Evolutionary conservation across 306 rosid species (phyloP).

Genomic region (Nissolia schottii): DNA sequence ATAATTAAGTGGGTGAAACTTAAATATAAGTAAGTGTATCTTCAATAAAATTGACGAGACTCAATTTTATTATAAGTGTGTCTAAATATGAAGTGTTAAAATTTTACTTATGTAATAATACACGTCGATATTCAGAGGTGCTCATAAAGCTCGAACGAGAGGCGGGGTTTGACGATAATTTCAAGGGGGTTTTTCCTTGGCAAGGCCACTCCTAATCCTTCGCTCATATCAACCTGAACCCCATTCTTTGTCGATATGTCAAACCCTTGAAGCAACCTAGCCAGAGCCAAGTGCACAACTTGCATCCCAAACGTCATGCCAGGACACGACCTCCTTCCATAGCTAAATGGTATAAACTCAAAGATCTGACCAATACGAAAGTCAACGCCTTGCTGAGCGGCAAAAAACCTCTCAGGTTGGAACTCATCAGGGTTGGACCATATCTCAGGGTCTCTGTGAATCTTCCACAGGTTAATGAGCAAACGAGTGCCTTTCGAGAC

Average conservation of each 20-base stretch:
- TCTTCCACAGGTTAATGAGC: constrained; percentile 34
- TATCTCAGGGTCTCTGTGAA: constrained; percentile 33
- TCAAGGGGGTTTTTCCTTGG: constrained; percentile 31
- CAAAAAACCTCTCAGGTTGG: constrained; percentile 38
- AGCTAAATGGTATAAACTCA: constrained; percentile 34
- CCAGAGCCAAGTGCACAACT: constrained; percentile 36
- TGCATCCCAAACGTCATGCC: constrained; percentile 34
- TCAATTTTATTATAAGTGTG: no score
- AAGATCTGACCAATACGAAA: constrained; percentile 18
- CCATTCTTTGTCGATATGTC: neutral
- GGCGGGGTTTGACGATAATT: constrained; percentile 33
- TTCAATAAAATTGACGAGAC: no score
- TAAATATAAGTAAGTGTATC: no score
- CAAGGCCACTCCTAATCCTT: constrained; percentile 41
- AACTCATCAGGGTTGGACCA: constrained; percentile 42
- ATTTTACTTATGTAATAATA: no score
- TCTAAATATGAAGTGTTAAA: no score
- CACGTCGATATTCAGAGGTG: constrained; percentile 26
- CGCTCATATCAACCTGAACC: constrained; percentile 31
- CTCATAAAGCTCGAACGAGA: constrained; percentile 31
- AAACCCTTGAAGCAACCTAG: constrained; percentile 45
- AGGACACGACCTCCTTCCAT: constrained; percentile 45
- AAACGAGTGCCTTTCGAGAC: constrained; percentile 39
- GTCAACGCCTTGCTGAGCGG: neutral
- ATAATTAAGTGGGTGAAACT: no score